A percentile compares a stretch with the other conserved stretches of the same genome.
Evolutionary conservation across 805 yeast species (phyloP).

Genomic region (Trichomonascus vanleenenianus): DNA sequence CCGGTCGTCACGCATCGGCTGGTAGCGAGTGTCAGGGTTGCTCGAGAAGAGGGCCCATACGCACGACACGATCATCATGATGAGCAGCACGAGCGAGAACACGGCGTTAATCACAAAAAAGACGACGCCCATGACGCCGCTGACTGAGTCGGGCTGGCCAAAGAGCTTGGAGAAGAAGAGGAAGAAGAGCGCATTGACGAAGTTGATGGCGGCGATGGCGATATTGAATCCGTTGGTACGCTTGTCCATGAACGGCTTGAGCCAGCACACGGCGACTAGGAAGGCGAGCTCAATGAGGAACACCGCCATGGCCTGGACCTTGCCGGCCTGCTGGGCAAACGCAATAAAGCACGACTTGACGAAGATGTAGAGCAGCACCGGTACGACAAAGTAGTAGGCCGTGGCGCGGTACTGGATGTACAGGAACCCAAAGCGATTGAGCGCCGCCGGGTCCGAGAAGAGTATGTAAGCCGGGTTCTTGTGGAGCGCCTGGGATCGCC

Average conservation of each 20-base stretch:
- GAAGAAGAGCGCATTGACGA: conserved; percentile 79
- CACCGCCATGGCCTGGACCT: conserved; percentile 69
- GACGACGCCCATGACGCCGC: conserved; percentile 86
- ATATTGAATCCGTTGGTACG: conserved; percentile 92
- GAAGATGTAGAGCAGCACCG: conserved; percentile 57
- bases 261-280: conserved; percentile 55
- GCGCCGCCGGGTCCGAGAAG: conserved; percentile 71
- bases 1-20: conserved; percentile 94
- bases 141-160: conserved; percentile 77
- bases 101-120: conserved; percentile 85
- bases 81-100: conserved; percentile 70
- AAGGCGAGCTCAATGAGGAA: conserved; percentile 70
- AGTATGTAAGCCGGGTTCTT: conserved; percentile 89
- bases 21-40: conserved; percentile 92
- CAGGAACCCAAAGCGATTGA: conserved; percentile 85
- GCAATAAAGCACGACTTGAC: conserved; percentile 80
- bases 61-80: conserved; percentile 86
- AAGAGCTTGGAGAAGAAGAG: conserved; percentile 82
- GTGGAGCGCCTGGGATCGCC: conserved; percentile 59
- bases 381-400: conserved; percentile 71
- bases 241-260: conserved; percentile 89
- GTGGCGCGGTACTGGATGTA: conserved; percentile 89
- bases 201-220: conserved; percentile 67
- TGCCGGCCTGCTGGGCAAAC: conserved; percentile 72
- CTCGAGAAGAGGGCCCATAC: conserved; percentile 72